A percentile compares a stretch with the other conserved stretches of the same genome.
phyloP scores from a whole-genome alignment of 2,329 filamentous ascomycete genomes.

The Trichoderma atrobrunneum region DNA sequence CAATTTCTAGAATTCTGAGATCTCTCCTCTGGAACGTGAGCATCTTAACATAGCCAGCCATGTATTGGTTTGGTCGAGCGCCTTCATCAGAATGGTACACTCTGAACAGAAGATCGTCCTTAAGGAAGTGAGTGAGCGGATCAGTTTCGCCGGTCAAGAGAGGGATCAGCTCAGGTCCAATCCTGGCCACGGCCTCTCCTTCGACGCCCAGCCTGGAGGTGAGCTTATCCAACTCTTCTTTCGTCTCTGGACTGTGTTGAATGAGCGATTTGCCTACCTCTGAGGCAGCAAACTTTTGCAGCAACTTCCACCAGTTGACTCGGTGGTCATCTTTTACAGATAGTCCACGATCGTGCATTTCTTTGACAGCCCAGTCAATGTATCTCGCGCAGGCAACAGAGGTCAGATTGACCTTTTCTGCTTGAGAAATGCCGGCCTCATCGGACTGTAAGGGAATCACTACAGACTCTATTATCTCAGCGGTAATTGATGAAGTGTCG shows the following conservation, averaged over 20 bases:
- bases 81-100: conserved; percentile 12
- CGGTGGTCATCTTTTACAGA: background rate
- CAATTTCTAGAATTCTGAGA: conserved; percentile 38
- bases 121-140: conserved; percentile 1
- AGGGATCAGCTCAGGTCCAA: background rate
- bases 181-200: conserved; percentile 7
- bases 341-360: background rate
- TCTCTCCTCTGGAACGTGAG: conserved; percentile 27
- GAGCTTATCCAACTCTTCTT: background rate
- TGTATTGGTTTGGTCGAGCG: conserved; percentile 1
- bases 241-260: background rate
- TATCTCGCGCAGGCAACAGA: conserved; percentile 6
- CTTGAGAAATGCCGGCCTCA: background rate
- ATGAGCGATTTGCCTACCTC: background rate
- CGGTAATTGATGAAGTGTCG: conserved; percentile 1
- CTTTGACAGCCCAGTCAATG: conserved; percentile 6
- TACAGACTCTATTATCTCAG: background rate
- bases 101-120: background rate
- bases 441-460: background rate
- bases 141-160: conserved; percentile 1
- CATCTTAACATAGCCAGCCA: conserved; percentile 13
- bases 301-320: conserved; percentile 1
- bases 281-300: background rate
- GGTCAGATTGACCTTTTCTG: background rate
- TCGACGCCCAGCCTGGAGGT: background rate